Evolutionary conservation across 129 eudicot species (phyloP), one percentile per base, ranked within the genome.

Genomic region (Solidago caesia): DNA sequence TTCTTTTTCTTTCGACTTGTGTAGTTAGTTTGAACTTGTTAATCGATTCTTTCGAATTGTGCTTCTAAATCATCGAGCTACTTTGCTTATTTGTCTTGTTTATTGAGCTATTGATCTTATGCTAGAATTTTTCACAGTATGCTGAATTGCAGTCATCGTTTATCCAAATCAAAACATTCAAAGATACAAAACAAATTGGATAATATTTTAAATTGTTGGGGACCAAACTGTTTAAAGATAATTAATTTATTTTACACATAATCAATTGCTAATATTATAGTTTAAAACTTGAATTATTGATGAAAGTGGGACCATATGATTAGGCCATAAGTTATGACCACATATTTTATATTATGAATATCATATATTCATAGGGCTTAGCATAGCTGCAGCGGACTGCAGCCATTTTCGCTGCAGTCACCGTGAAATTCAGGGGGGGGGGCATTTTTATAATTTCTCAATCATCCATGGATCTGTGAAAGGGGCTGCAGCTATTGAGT

Each of bases 241-340:
- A 4, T 52, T 52, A 52, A 1, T 52, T 60, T 16, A 6, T n/a
- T 21, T 21, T 21, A 21, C 16, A 42, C 64, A 62, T 11, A 49
- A 48, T 5, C 49, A 5, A 48, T 6, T 55, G 76, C 67, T 16
- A 59, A 73, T 73, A 61, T 14, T 61, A 10, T 25, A 60, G 8
- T 62, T 46, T 47, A 45, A 45, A 73, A 7, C 8, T 73, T 45
- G 77, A 73, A 61, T 73, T 60, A 73, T 61, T 73, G 77, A 73
- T 73, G 26, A 59, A 25, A 43, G 75, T 56, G 52, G 75, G 53
- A 56, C 66, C 75, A 11, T 42, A 6, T 71, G 41, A 39, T 71
- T 41, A 43, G 65, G n/a, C 42, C 51, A 33, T 33, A 14, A 27
- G 63, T 29, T 52, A 51, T 8, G 74, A 70, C 8, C 4, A 25